Evolutionary conservation across 1,284 basidiomycete species (phyloP).

Genomic region (Austropuccinia psidii): DNA sequence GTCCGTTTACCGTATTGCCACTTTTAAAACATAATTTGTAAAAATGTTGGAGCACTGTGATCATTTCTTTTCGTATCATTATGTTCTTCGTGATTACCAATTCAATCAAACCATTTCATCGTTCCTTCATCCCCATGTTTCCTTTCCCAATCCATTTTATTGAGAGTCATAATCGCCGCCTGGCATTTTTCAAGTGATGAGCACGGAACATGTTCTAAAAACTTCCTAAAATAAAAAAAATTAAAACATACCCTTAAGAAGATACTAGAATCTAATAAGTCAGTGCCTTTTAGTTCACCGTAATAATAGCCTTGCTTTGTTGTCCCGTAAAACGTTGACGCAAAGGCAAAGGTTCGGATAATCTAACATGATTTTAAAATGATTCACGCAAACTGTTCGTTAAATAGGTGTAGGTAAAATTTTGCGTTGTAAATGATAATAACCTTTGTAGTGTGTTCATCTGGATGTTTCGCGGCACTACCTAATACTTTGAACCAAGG

Average conservation of each 20-base stretch:
- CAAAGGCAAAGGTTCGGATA: background rate
- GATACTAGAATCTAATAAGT: conserved; percentile 3
- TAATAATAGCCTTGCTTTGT: conserved; percentile 6
- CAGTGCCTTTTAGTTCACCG: conserved; percentile 18
- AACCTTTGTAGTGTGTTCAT: conserved; percentile 35
- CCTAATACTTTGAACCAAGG: conserved; percentile 16
- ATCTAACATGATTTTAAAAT: background rate
- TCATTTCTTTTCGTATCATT: too few species aligned
- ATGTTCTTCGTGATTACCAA: too few species aligned
- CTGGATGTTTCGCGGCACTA: conserved; percentile 18
- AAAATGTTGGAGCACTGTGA: too few species aligned
- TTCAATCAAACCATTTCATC: background rate
- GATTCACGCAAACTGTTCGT: background rate
- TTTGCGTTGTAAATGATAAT: background rate
- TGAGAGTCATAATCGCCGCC: conserved; percentile 23
- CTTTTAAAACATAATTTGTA: too few species aligned
- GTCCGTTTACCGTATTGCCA: too few species aligned
- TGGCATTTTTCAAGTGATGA: too few species aligned
- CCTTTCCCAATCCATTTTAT: conserved; percentile 6
- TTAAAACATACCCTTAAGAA: conserved; percentile 7
- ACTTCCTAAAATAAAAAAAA: background rate
- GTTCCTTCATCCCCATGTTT: background rate
- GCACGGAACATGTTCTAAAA: background rate
- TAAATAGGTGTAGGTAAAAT: background rate
- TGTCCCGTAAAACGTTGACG: background rate